A percentile compares a stretch with the other conserved stretches of the same genome.
Evolutionary conservation across 306 rosid species (phyloP).

Genomic region (Sicyos edulis): DNA sequence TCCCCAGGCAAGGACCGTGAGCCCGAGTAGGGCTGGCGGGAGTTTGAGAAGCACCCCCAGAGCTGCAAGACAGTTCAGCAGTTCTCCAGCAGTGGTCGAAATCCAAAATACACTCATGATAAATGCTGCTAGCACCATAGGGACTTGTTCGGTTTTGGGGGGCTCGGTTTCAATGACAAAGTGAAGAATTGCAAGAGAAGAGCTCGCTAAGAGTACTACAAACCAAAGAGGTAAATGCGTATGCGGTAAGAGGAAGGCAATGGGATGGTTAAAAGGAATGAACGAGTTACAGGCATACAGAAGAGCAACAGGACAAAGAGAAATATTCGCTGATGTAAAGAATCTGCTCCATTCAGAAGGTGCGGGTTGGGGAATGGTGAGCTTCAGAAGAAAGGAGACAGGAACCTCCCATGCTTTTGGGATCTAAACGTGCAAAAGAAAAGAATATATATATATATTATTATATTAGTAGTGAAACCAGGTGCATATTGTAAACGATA

Average conservation of each 20-base stretch:
- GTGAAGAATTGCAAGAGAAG: constrained; percentile 77
- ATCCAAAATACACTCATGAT: constrained; percentile 96
- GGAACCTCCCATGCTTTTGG: constrained; percentile 64
- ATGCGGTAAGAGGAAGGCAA: constrained; percentile 73
- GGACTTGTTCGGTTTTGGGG: constrained; percentile 74
- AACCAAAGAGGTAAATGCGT: constrained; percentile 78
- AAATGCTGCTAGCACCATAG: constrained; percentile 65
- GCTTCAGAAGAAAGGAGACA: constrained; percentile 55
- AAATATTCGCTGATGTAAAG: constrained; percentile 72
- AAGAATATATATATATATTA: too few species aligned
- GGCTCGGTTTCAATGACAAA: constrained; percentile 59
- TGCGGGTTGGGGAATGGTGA: constrained; percentile 72
- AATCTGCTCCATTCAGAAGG: constrained; percentile 84
- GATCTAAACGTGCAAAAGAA: constrained; percentile 38
- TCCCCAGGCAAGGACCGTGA: constrained; percentile 97
- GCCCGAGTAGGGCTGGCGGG: constrained; percentile 75
- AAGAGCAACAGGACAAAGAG: constrained; percentile 69
- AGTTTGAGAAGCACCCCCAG: constrained; percentile 61
- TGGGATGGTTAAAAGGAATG: constrained; percentile 57
- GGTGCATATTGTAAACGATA: not conserved
- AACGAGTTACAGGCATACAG: constrained; percentile 72
- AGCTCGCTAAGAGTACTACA: constrained; percentile 60
- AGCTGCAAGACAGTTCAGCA: constrained; percentile 80
- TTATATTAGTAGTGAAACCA: not conserved
- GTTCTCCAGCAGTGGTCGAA: constrained; percentile 80